These are phyloP conservation scores for Cucurbita argyrosperma DNA, from an alignment of 306 rosid genomes.

Conservation along the genomic window DNA sequence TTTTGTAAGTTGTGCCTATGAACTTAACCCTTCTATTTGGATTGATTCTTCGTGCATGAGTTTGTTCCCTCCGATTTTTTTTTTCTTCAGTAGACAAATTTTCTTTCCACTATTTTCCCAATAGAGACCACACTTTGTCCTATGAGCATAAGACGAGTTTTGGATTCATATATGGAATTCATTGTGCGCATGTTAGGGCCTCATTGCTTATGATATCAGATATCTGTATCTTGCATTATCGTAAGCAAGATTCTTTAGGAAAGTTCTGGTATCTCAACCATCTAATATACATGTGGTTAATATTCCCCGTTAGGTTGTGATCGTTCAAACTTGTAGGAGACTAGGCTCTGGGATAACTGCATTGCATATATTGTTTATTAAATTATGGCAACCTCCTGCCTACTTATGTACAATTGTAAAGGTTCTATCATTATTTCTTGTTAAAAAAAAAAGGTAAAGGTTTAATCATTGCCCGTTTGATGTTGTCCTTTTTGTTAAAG, in stretches of 20 bases:
- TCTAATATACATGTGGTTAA: not conserved
- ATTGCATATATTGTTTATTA: not conserved
- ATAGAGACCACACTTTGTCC: not conserved
- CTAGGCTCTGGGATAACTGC: not conserved
- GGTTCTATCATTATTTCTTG: not conserved
- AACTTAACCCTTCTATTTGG: not conserved
- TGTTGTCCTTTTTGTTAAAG: not conserved
- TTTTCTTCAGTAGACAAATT: not conserved
- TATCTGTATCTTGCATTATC: not conserved
- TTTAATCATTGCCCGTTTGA: not conserved
- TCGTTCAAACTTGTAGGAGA: not conserved
- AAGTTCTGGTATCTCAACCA: not conserved
- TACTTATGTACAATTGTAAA: not conserved
- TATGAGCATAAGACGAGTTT: not conserved
- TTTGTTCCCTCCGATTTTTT: not conserved
- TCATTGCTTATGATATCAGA: not conserved
- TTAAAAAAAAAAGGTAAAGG: not conserved
- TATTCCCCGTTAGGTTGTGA: not conserved
- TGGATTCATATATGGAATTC: not conserved
- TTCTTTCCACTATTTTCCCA: not conserved
- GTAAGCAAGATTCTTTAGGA: not conserved
- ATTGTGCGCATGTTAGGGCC: not conserved
- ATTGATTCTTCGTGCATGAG: not conserved
- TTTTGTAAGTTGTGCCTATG: conserved; percentile 41
- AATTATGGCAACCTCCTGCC: not conserved